phyloP scores from a whole-genome alignment of 1,139 yeast species.

The Hyphopichia fennica region DNA sequence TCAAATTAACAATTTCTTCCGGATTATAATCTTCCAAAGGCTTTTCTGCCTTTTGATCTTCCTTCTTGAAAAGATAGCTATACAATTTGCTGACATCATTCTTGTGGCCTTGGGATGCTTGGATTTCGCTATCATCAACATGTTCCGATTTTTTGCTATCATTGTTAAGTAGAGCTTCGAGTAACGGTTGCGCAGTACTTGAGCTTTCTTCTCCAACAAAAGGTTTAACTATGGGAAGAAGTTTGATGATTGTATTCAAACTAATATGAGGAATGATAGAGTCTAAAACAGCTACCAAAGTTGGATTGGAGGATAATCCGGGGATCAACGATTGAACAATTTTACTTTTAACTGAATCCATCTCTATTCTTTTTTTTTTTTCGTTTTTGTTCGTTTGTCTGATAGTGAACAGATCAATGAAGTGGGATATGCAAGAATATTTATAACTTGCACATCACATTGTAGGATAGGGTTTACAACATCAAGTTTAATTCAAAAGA shows the following conservation, averaged over 20 bases:
- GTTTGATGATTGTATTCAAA: conserved; percentile 1
- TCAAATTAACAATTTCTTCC: neutral
- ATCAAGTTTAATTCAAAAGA: no score
- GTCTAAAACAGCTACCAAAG: neutral
- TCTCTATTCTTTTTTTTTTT: neutral
- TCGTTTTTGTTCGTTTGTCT: no score
- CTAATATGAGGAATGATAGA: conserved; percentile 1
- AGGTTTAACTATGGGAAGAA: conserved; percentile 1
- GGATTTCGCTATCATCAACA: neutral
- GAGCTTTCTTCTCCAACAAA: neutral
- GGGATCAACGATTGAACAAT: conserved; percentile 1
- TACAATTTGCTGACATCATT: neutral
- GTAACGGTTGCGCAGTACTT: conserved; percentile 1
- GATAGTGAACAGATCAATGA: neutral
- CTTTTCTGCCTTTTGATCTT: neutral
- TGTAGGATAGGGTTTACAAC: no score
- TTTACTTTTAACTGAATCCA: conserved; percentile 1
- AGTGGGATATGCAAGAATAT: neutral
- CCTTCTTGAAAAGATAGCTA: neutral
- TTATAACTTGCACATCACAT: neutral
- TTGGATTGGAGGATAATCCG: neutral
- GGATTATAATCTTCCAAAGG: conserved; percentile 1
- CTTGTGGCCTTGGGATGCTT: neutral
- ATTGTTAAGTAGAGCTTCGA: neutral
- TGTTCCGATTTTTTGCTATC: neutral